Base-by-base conservation (phyloP, 805 yeast genomes). In the Kazachstania taianensis region DNA sequence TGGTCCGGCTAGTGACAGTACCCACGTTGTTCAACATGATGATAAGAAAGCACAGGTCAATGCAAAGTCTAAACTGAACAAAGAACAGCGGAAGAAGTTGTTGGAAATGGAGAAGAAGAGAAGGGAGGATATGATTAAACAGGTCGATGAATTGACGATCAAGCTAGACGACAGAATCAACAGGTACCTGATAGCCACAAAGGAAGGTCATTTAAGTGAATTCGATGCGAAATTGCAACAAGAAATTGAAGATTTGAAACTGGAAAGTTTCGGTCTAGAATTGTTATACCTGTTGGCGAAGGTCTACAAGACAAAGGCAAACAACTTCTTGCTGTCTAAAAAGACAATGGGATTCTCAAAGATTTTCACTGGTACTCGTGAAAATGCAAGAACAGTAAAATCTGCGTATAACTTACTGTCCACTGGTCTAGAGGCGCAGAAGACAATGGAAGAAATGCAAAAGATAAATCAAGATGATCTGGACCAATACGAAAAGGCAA, bases 261-360 rank as follows among this genome's bases (percentile, higher is more conserved):
- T 85, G 70, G 98, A 92, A 66, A 83, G 95, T 36, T 92, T 92
- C 63, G 99, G 99, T 10, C 61, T 89, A 34, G 94, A 89, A 60
- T 67, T 92, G 34, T 64, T 89, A 44, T 86, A 80, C 45, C 65
- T 89, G 14, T 80, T 92, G 42, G 96, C 97, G 14, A 71, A 70
- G 41, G 73, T 83, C 5, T 92, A 92, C 59, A 69, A 69, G 38
- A 66, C 72, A 24, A 85, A 85, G 52, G 94, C 94, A 2, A 66
- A 73, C 39, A 83, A 81, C 17, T 76, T 73, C 40, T 62, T 85
- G 36, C 75, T 73, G 51, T 75, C 96, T 0, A 78, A 78, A 49
- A 82, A 77, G 57, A 81, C 89, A 23, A 72, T 83, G 47, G 98
- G 98, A 1, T 70, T 92, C 19, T 80, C 94, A 18, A 87, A 89